Evolutionary conservation across 176 grass and related monocot genomes (phyloP).

Genomic region (Triticum turgidum): DNA sequence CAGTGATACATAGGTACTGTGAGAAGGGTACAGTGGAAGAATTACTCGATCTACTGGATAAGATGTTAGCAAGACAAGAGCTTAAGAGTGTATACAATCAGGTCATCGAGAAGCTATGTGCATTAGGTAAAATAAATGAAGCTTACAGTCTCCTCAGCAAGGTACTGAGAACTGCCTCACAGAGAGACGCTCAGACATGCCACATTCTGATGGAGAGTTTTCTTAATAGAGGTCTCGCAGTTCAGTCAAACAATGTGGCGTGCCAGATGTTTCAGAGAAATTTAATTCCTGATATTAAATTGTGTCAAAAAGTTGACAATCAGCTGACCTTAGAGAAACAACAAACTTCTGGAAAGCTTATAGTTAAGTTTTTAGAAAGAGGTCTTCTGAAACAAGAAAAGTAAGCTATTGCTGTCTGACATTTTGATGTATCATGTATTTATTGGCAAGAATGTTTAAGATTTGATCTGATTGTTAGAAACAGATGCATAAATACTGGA

Average conservation of each 20-base stretch:
- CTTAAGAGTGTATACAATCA: slow-evolving; percentile 77
- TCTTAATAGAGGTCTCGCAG: slow-evolving; percentile 48
- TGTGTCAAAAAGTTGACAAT: slow-evolving; percentile 62
- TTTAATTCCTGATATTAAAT: slow-evolving; percentile 70
- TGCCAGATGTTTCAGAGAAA: slow-evolving; percentile 81
- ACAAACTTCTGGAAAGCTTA: slow-evolving; percentile 57
- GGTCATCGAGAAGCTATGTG: slow-evolving; percentile 84
- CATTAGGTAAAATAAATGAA: slow-evolving; percentile 68
- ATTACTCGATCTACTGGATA: slow-evolving; percentile 69
- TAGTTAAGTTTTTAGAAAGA: slow-evolving; percentile 82
- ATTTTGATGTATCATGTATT: slow-evolving; percentile 5
- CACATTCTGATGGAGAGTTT: slow-evolving; percentile 77
- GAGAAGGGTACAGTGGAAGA: slow-evolving; percentile 69
- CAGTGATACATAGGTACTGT: slow-evolving; percentile 90
- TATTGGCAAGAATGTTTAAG: slow-evolving; percentile 2
- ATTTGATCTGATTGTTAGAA: neutral
- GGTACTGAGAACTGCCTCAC: slow-evolving; percentile 80
- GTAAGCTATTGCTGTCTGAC: slow-evolving; percentile 33
- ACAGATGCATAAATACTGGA: neutral
- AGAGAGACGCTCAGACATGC: slow-evolving; percentile 74
- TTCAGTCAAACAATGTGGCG: slow-evolving; percentile 78
- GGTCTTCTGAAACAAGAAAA: slow-evolving; percentile 50
- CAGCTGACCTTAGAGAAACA: slow-evolving; percentile 50
- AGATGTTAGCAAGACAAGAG: slow-evolving; percentile 68
- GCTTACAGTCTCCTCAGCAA: slow-evolving; percentile 68